These are phyloP conservation scores for Xylaria cubensis DNA, from an alignment of 495 filamentous ascomycete species.

Conservation along the genomic window DNA sequence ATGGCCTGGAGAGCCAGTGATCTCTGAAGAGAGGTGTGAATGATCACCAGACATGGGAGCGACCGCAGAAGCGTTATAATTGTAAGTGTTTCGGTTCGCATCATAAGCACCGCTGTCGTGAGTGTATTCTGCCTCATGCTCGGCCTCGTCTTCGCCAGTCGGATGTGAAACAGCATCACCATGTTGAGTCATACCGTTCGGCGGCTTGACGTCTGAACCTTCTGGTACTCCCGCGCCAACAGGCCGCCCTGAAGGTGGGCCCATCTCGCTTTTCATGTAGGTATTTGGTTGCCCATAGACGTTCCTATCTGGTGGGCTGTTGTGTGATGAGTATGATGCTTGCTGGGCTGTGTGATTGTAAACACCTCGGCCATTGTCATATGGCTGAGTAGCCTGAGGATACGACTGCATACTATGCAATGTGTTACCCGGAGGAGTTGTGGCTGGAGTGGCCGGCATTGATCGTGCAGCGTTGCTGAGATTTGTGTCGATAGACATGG, in stretches of 20 bases:
- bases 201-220: slow-evolving; percentile 69
- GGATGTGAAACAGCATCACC: slow-evolving; percentile 60
- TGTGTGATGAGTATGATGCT: slow-evolving; percentile 69
- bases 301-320: slow-evolving; percentile 70
- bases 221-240: slow-evolving; percentile 63
- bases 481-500: slow-evolving; percentile 84
- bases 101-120: slow-evolving; percentile 74
- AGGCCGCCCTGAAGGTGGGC: slow-evolving; percentile 74
- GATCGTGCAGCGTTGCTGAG: slow-evolving; percentile 78
- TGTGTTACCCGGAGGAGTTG: slow-evolving; percentile 82
- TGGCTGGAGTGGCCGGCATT: slow-evolving; percentile 92
- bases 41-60: slow-evolving; percentile 74
- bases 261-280: slow-evolving; percentile 95
- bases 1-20: slow-evolving; percentile 84
- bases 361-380: slow-evolving; percentile 79
- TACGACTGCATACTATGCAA: slow-evolving; percentile 78
- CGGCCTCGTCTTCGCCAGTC: slow-evolving; percentile 74
- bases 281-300: slow-evolving; percentile 68
- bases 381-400: slow-evolving; percentile 73
- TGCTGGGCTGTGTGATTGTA: slow-evolving; percentile 78
- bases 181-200: slow-evolving; percentile 67
- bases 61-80: slow-evolving; percentile 70
- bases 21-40: slow-evolving; percentile 81
- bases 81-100: slow-evolving; percentile 73
- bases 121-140: slow-evolving; percentile 81